These are phyloP conservation scores for Tagetes patula DNA, from an alignment of 129 eudicot genomes.

Conservation along the genomic window DNA sequence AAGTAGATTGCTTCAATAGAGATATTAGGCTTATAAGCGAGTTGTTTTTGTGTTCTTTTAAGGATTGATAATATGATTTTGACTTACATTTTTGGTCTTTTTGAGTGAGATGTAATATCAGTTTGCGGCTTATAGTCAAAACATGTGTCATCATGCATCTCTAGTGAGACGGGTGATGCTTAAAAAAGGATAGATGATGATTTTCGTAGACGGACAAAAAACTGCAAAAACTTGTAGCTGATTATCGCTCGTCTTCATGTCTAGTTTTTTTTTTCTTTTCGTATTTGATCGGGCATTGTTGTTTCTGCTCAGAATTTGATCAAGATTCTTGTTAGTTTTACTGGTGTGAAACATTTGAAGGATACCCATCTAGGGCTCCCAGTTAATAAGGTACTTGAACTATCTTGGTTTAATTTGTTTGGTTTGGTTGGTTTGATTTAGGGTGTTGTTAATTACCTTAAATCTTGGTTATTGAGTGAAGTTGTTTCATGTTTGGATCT, in stretches of 20 bases:
- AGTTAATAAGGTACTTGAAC: slow-evolving; percentile 42
- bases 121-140: slow-evolving; percentile 65
- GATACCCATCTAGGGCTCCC: slow-evolving; percentile 40
- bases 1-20: slow-evolving; percentile 27
- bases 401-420: slow-evolving; percentile 6
- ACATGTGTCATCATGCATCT: slow-evolving; percentile 52
- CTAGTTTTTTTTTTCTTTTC: slow-evolving; percentile 25
- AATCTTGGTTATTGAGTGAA: slow-evolving; percentile 13
- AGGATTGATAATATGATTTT: slow-evolving; percentile 39
- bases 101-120: slow-evolving; percentile 75
- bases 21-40: slow-evolving; percentile 45
- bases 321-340: slow-evolving; percentile 34
- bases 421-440: not conserved
- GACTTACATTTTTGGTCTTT: slow-evolving; percentile 46
- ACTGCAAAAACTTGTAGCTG: slow-evolving; percentile 33
- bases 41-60: slow-evolving; percentile 38
- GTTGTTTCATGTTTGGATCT: slow-evolving; percentile 21
- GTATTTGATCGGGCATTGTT: slow-evolving; percentile 22
- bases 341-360: slow-evolving; percentile 42
- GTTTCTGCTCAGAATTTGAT: slow-evolving; percentile 22
- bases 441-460: slow-evolving; percentile 20
- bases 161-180: slow-evolving; percentile 48
- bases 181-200: slow-evolving; percentile 26
- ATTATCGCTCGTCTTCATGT: slow-evolving; percentile 19
- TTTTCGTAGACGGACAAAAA: slow-evolving; percentile 16